Conservation (phyloP, 2,329 filamentous ascomycete species). For the Penicillium griseofulvum region DNA sequence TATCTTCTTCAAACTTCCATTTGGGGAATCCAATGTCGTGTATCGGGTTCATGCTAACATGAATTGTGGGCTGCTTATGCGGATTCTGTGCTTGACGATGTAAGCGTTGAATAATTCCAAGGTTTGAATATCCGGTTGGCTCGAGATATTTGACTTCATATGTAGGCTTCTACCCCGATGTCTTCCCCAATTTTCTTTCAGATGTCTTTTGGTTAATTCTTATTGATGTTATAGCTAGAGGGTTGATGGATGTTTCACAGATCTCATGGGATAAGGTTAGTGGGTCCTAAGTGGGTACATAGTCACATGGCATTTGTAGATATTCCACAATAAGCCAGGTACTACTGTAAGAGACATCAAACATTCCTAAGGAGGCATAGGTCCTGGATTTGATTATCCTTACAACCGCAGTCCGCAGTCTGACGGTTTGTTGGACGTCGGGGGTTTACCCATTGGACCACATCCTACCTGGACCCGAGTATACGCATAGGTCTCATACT, state of each 20-base stretch:
- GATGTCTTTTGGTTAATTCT: not conserved
- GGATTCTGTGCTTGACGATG: not conserved
- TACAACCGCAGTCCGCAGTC: too few relatives aligned
- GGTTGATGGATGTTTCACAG: not conserved
- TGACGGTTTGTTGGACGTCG: too few relatives aligned
- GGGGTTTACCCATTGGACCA: not conserved
- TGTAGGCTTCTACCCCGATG: not conserved
- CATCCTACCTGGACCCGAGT: not conserved
- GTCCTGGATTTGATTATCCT: too few relatives aligned
- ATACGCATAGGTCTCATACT: not conserved
- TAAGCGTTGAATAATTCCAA: not conserved
- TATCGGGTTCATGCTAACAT: not conserved
- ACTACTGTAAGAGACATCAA: too few relatives aligned
- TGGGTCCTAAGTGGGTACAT: not conserved
- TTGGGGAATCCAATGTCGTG: not conserved
- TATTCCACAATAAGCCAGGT: too few relatives aligned
- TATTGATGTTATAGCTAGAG: not conserved
- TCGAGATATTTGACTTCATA: not conserved
- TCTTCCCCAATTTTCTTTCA: not conserved
- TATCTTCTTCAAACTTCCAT: not conserved
- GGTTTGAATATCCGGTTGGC: not conserved
- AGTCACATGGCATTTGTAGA: not conserved
- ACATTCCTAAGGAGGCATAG: too few relatives aligned
- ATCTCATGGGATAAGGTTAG: not conserved
- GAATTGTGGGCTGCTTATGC: not conserved